phyloP scores from a whole-genome alignment of 257 asterid species.

The Avicennia marina region DNA sequence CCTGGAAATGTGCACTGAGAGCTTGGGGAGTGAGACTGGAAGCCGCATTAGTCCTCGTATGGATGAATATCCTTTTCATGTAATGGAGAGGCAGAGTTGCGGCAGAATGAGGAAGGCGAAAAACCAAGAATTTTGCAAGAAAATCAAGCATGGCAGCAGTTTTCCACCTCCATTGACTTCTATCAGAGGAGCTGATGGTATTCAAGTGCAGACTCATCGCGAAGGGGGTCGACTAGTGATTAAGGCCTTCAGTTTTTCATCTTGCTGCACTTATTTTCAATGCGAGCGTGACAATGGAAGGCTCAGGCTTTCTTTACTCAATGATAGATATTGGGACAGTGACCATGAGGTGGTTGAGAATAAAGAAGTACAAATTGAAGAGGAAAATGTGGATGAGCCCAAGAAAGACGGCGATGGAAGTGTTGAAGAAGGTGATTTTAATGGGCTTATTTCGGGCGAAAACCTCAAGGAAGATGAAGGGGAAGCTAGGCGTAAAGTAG shows the following conservation, averaged over 20 bases:
- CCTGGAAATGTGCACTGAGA: conserved; percentile 87
- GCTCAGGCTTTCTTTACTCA: conserved; percentile 50
- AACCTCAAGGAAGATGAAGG: conserved; percentile 22
- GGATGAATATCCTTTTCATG: conserved; percentile 23
- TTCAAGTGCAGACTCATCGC: conserved; percentile 49
- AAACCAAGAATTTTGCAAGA: conserved; percentile 17
- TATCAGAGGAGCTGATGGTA: conserved; percentile 41
- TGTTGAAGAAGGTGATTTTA: conserved; percentile 9
- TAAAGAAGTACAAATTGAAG: background rate
- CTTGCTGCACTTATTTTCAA: conserved; percentile 27
- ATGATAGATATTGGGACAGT: background rate
- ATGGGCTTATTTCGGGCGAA: conserved; percentile 16
- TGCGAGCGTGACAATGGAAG: conserved; percentile 65
- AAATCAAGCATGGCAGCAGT: conserved; percentile 2
- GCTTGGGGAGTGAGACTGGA: conserved; percentile 77
- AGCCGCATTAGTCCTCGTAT: conserved; percentile 30
- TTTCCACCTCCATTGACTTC: conserved; percentile 83
- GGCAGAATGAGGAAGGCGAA: conserved; percentile 12
- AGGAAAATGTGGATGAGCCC: background rate
- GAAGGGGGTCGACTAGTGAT: conserved; percentile 73
- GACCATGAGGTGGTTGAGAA: conserved; percentile 11
- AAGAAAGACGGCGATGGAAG: background rate
- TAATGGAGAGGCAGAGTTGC: conserved; percentile 13
- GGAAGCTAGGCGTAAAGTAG: conserved; percentile 26
- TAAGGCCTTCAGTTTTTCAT: conserved; percentile 36